A percentile compares a stretch with the other conserved stretches of the same genome.
Evolutionary conservation across 768 basidiomycete species (phyloP).

Genomic region (Postia placenta): DNA sequence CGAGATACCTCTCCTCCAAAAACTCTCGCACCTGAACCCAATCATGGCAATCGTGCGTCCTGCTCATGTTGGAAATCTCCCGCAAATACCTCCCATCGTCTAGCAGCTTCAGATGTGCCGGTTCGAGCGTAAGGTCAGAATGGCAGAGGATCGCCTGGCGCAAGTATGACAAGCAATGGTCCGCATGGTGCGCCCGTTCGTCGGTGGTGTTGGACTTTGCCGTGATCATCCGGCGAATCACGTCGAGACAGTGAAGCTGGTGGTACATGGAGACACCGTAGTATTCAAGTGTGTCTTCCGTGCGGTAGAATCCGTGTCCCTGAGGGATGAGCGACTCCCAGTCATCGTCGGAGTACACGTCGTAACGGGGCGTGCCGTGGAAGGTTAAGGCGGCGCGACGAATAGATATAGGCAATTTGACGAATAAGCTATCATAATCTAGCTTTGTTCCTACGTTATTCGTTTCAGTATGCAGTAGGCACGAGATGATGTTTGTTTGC

Average conservation of each 20-base stretch:
- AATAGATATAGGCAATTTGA: neutral
- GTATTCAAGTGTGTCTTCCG: conserved; percentile 2
- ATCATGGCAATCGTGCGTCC: conserved; percentile 14
- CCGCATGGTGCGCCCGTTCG: conserved; percentile 13
- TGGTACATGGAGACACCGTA: conserved; percentile 21
- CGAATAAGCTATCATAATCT: no score
- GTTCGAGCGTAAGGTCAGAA: conserved; percentile 25
- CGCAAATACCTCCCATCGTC: conserved; percentile 5
- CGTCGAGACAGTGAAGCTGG: conserved; percentile 25
- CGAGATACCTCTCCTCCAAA: conserved; percentile 10
- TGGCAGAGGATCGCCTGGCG: conserved; percentile 21
- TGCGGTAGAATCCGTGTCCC: conserved; percentile 6
- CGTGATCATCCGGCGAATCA: conserved; percentile 13
- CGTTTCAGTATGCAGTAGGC: neutral
- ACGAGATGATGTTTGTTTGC: neutral
- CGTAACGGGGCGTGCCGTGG: conserved; percentile 17
- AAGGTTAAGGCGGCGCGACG: neutral
- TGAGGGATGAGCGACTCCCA: conserved; percentile 27
- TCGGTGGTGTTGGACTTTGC: conserved; percentile 11
- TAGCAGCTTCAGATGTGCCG: conserved; percentile 10
- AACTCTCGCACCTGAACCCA: conserved; percentile 14
- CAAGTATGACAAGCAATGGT: conserved; percentile 24
- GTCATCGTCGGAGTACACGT: conserved; percentile 28
- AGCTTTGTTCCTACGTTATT: neutral
- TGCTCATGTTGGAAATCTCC: conserved; percentile 11